Base-by-base conservation (phyloP, 352 stramenopile genomes). In the Globisporangium nodosum region DNA sequence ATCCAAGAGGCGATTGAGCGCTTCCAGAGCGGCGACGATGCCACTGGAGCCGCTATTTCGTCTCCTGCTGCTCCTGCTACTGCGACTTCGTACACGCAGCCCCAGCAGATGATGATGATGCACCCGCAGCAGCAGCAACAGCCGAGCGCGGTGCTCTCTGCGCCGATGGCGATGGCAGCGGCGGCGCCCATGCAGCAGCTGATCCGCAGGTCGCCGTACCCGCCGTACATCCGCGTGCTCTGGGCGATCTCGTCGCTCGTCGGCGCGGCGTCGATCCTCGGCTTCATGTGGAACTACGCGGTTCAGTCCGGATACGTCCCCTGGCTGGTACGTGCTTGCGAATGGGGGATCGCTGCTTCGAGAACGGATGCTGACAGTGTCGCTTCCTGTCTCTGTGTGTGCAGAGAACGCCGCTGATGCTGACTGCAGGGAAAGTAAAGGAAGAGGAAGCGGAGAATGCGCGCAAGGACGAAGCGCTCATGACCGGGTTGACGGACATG, bases 1-100 rank as follows among this genome's bases (percentile, higher is more conserved):
- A 91, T 91, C 48, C 81, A 91, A 58, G 73, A 87, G 61, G 74
- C 83, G 20, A 87, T 93, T 18, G 81, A 93, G 54, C 70, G 76
- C 27, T 66, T 81, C 52, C 70, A 89, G 46, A 81, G 70, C 37
- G 64, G 65, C 35, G 63, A 52, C 2, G 3, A 31, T 9, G 37
- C 24, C n/a, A 16, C 27, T n/a, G 20, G 52, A 5, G 46, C 46
- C 4, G 24, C 30, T 5, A 5, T 45, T 1, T 8, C 50, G 3
- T 13, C 56, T 12, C 5, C 33, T 35, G 37, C 37, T 30, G 21
- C 49, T 16, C 16, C 57, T 3, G n/a, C 61, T 12, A 0, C 54
- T 0, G 5, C 53, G 9, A 16, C 57, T 18, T 13, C 57, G 57
- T 63, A 63, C 40, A 42, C 31, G 50, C 57, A 63, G 20, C 49